Evolutionary conservation across 2,329 filamentous ascomycete species (phyloP).

Genomic region (Stachybotrys echinatus): DNA sequence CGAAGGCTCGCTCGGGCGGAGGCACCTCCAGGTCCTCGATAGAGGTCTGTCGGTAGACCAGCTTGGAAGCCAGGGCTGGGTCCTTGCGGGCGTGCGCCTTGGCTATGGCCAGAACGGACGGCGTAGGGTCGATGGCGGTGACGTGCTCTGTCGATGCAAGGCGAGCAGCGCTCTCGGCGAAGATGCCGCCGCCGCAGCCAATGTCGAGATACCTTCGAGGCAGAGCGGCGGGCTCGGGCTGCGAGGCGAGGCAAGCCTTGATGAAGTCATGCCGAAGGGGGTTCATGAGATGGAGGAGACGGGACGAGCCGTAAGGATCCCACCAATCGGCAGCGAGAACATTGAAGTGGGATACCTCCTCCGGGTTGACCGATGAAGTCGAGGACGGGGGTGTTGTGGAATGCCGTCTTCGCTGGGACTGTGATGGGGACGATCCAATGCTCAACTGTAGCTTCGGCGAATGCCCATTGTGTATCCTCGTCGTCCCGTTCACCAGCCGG

Average conservation of each 20-base stretch:
- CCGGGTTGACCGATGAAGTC: conserved; percentile 73
- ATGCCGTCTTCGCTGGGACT: neutral
- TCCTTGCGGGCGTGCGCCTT: conserved; percentile 70
- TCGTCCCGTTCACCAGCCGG: neutral
- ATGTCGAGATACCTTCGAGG: conserved; percentile 75
- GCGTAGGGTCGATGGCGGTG: conserved; percentile 73
- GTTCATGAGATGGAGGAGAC: conserved; percentile 96
- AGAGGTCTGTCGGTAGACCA: conserved; percentile 70
- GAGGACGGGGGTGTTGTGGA: conserved; percentile 17
- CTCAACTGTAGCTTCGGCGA: neutral
- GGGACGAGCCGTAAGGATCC: conserved; percentile 89
- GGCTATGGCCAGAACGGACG: conserved; percentile 70
- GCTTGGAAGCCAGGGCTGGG: conserved; percentile 56
- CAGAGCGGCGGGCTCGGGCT: conserved; percentile 33
- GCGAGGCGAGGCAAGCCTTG: conserved; percentile 57
- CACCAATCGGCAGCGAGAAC: conserved; percentile 92
- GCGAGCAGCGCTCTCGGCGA: conserved; percentile 80
- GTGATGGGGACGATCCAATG: neutral
- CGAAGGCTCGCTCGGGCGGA: conserved; percentile 47
- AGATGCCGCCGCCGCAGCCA: conserved; percentile 94
- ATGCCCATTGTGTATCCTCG: neutral
- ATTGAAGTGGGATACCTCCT: conserved; percentile 92
- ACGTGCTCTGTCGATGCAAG: conserved; percentile 58
- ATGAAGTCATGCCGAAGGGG: conserved; percentile 94
- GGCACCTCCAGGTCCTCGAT: conserved; percentile 63